These are phyloP conservation scores for Exophiala sideris DNA, from an alignment of 2,329 filamentous ascomycete species.

Conservation along the genomic window DNA sequence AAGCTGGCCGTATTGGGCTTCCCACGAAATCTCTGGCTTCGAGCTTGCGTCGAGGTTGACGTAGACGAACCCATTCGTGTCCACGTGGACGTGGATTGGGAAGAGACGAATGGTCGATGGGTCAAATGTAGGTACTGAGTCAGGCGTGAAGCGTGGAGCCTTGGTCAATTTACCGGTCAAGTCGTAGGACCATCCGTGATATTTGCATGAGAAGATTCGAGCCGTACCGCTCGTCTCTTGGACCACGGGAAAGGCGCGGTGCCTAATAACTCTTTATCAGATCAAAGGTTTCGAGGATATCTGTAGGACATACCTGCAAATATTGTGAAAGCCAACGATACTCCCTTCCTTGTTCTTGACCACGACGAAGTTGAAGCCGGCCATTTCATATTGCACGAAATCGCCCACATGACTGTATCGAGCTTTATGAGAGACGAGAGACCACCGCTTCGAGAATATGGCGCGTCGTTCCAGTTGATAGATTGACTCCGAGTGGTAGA, in stretches of 20 bases:
- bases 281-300: not conserved
- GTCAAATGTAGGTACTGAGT: constrained; percentile 56
- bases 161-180: constrained; percentile 57
- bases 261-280: constrained; percentile 28
- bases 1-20: constrained; percentile 12
- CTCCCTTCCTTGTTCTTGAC: constrained; percentile 48
- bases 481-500: constrained; percentile 48
- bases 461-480: constrained; percentile 50
- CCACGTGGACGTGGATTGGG: constrained; percentile 21
- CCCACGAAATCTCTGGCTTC: constrained; percentile 17
- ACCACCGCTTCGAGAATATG: constrained; percentile 51
- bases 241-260: constrained; percentile 57
- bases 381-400: constrained; percentile 21
- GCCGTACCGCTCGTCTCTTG: constrained; percentile 24
- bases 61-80: constrained; percentile 49
- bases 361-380: constrained; percentile 56
- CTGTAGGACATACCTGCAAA: constrained; percentile 45
- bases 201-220: constrained; percentile 52
- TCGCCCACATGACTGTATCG: constrained; percentile 50
- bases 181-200: constrained; percentile 63
- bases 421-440: constrained; percentile 38
- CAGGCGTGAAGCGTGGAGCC: constrained; percentile 52
- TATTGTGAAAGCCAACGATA: constrained; percentile 61
- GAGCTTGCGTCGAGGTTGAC: constrained; percentile 51
- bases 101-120: constrained; percentile 55